Conservation (phyloP, 805 yeast species). For the Lipomyces yamadae region DNA sequence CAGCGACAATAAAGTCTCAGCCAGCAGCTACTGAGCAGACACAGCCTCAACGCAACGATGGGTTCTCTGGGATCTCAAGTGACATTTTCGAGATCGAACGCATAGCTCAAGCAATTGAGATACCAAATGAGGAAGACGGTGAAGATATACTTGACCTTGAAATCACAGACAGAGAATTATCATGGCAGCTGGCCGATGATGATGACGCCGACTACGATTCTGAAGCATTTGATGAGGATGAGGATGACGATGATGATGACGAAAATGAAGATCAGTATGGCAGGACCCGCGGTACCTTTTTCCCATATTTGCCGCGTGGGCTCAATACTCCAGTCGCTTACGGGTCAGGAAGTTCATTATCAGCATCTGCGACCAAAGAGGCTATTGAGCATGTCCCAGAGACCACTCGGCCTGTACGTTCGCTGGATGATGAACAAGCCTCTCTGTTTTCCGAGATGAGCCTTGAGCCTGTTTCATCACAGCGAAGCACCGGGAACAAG, state of each 20-base stretch:
- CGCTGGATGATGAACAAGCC: not conserved
- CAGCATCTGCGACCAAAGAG: not conserved
- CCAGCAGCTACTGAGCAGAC: not conserved
- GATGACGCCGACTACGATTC: slow-evolving; percentile 41
- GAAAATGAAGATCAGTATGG: slow-evolving; percentile 48
- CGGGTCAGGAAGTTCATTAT: not conserved
- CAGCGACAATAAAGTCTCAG: not conserved
- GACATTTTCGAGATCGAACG: slow-evolving; percentile 38
- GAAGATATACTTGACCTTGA: slow-evolving; percentile 51
- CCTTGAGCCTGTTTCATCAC: not conserved
- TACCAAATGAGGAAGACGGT: slow-evolving; percentile 58
- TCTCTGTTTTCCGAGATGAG: not conserved
- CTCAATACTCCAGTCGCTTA: slow-evolving; percentile 22
- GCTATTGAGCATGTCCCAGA: not conserved
- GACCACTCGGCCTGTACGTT: not conserved
- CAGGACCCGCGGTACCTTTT: slow-evolving; percentile 46
- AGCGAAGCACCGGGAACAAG: slow-evolving; percentile 11
- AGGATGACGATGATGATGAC: slow-evolving; percentile 51
- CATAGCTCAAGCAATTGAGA: slow-evolving; percentile 32
- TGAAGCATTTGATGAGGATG: slow-evolving; percentile 44
- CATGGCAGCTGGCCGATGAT: slow-evolving; percentile 51
- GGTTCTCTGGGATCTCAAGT: slow-evolving; percentile 7
- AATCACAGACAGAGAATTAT: slow-evolving; percentile 22
- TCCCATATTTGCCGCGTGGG: slow-evolving; percentile 42
- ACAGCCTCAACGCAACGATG: not conserved